These are phyloP conservation scores for Linnemannia schmuckeri DNA, from an alignment of 192 early-diverging fungal genomes.

Conservation along the genomic window DNA sequence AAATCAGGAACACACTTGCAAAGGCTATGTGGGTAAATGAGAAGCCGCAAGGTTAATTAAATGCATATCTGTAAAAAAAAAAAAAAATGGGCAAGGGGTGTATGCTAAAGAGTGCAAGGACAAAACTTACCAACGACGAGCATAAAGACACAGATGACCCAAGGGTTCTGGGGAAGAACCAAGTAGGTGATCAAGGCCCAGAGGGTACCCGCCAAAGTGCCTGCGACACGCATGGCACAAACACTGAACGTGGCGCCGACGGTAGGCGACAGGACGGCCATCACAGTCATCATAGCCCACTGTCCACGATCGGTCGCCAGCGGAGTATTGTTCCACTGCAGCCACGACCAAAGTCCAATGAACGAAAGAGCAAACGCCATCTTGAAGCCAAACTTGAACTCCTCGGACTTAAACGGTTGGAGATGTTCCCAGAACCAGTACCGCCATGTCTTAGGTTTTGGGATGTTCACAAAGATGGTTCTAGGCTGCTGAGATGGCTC, in stretches of 20 bases:
- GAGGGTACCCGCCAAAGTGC: constrained; percentile 58
- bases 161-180: constrained; percentile 30
- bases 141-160: constrained; percentile 53
- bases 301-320: constrained; percentile 57
- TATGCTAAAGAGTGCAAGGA: background rate
- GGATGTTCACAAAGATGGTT: constrained; percentile 31
- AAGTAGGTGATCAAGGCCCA: constrained; percentile 56
- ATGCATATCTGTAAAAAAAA: too few relatives aligned
- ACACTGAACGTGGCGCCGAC: constrained; percentile 63
- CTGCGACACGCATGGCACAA: constrained; percentile 60
- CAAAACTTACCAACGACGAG: constrained; percentile 28
- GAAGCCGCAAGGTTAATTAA: background rate
- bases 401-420: constrained; percentile 56
- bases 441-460: constrained; percentile 39
- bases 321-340: constrained; percentile 37
- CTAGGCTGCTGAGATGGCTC: background rate
- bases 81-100: background rate
- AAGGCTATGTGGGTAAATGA: constrained; percentile 8
- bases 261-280: constrained; percentile 44
- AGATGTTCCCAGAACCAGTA: constrained; percentile 58
- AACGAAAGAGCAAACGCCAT: constrained; percentile 60
- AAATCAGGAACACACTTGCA: constrained; percentile 31
- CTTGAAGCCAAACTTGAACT: constrained; percentile 65
- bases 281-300: constrained; percentile 64
- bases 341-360: constrained; percentile 58